Evolutionary conservation across 768 basidiomycete genomes (phyloP).

Genomic region (Rhizopogon salebrosus): DNA sequence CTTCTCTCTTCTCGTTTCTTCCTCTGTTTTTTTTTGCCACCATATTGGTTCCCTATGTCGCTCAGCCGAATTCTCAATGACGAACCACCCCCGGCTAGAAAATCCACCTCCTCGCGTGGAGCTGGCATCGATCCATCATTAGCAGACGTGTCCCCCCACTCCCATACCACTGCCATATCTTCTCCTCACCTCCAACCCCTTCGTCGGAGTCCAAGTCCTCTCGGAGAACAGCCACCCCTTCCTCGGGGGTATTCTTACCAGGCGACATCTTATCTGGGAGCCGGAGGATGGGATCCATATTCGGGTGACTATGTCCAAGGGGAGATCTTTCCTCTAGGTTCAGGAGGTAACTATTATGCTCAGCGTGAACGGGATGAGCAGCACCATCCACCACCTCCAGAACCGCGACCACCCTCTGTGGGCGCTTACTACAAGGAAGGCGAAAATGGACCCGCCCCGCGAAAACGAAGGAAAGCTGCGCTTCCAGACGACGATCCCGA

Average conservation of each 20-base stretch:
- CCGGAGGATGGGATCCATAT: conserved; percentile 35
- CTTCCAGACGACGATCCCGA: conserved; percentile 47
- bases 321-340: conserved; percentile 32
- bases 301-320: conserved; percentile 33
- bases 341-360: conserved; percentile 32
- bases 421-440: conserved; percentile 26
- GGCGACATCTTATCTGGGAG: conserved; percentile 32
- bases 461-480: conserved; percentile 45
- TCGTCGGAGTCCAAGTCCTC: conserved; percentile 25
- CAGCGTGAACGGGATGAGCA: conserved; percentile 17
- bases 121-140: conserved; percentile 17
- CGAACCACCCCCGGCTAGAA: conserved; percentile 45
- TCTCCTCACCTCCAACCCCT: conserved; percentile 16
- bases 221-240: conserved; percentile 26
- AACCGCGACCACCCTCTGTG: conserved; percentile 13
- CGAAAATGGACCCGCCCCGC: conserved; percentile 28
- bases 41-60: conserved; percentile 46
- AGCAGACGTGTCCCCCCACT: conserved; percentile 19
- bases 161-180: conserved; percentile 13
- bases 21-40: conserved; percentile 3
- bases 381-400: conserved; percentile 12
- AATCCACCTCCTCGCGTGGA: conserved; percentile 14
- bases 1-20: conserved; percentile 9
- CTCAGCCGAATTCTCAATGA: conserved; percentile 78
- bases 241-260: conserved; percentile 33